Evolutionary conservation across 768 basidiomycete genomes (phyloP), one percentile per base, ranked within the genome.

Genomic region (Pulveroboletus ravenelii): DNA sequence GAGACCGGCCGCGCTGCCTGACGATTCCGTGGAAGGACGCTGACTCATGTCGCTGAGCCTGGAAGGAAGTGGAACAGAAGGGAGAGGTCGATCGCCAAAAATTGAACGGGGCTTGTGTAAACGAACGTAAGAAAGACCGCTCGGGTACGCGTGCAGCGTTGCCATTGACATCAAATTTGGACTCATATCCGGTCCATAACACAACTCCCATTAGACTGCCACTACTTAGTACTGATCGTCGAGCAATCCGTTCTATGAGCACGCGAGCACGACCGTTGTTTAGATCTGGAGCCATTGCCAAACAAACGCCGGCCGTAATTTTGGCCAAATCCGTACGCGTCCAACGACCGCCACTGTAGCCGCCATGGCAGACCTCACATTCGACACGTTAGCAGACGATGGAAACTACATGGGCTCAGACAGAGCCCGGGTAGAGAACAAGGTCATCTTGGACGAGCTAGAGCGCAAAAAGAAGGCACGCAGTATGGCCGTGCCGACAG

Each of bases 401-500:
- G 85, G 83, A 9, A 82, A 81, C 64, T 87, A 86, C 60, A 63
- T 81, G 18, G 83, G 85, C 52, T 78, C 86, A 10, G 88, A 91
- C 56, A 73, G 88, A 37, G 89, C 87, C 50, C 77, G 81, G 58
- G 65, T 83, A 45, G 89, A 90, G 68, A 91, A 93, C 73, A 84
- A 87, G 62, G 86, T 87, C 56, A 82, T 98, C 47, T 77, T 98
- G 41, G 89, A 92, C 64, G 93, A 96, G 69, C 82, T 99, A n/a
- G 96, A 99, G 65, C 81, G 94, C 57, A 96, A 95, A 78, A 96
- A 96, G 77, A 87, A 92, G 62, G 88, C 94, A 12, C 79, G 96
- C 56, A 85, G 78, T 52, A 81, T 97, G 72, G 96, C 94, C 7
- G 93, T 98, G 10, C 96, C 96, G 8, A 99, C 96, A 7, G 95